Percentiles rank a stretch among this genome's conserved stretches.
These are phyloP conservation scores for Penicillium sp. DNA, from an alignment of 2,329 filamentous ascomycete species.

Conservation along the genomic window DNA sequence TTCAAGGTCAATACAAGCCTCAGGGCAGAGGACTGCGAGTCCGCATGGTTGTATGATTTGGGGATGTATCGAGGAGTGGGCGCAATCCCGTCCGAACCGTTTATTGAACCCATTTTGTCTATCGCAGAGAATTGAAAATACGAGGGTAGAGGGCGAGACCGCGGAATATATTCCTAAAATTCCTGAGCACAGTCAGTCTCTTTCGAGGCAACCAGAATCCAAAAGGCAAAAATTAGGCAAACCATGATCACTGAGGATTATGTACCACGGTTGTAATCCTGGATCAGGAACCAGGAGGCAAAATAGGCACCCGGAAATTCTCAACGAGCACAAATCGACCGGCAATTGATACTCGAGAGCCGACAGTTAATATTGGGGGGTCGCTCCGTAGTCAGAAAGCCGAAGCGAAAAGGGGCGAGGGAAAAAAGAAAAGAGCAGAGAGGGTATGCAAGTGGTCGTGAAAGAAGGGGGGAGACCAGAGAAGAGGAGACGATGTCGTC, in stretches of 20 bases:
- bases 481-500: conserved; percentile 16
- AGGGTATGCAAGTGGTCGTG: background rate
- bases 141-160: background rate
- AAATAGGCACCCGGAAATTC: conserved; percentile 3
- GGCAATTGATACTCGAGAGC: conserved; percentile 23
- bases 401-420: conserved; percentile 16
- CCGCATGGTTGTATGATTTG: conserved; percentile 75
- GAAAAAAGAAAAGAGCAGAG: conserved; percentile 22
- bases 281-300: background rate
- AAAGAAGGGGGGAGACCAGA: background rate
- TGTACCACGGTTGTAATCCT: conserved; percentile 6
- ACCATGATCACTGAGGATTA: conserved; percentile 2
- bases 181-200: background rate
- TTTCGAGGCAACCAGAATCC: background rate
- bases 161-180: background rate
- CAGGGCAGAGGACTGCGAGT: conserved; percentile 79
- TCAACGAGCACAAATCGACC: conserved; percentile 1
- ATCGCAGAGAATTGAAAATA: background rate
- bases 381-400: conserved; percentile 7
- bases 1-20: conserved; percentile 78
- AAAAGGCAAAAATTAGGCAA: background rate
- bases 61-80: conserved; percentile 63
- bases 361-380: conserved; percentile 15
- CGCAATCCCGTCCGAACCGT: conserved; percentile 1
- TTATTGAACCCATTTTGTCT: conserved; percentile 10